phyloP scores from a whole-genome alignment of 768 basidiomycete genomes.

The Russula vinacea region DNA sequence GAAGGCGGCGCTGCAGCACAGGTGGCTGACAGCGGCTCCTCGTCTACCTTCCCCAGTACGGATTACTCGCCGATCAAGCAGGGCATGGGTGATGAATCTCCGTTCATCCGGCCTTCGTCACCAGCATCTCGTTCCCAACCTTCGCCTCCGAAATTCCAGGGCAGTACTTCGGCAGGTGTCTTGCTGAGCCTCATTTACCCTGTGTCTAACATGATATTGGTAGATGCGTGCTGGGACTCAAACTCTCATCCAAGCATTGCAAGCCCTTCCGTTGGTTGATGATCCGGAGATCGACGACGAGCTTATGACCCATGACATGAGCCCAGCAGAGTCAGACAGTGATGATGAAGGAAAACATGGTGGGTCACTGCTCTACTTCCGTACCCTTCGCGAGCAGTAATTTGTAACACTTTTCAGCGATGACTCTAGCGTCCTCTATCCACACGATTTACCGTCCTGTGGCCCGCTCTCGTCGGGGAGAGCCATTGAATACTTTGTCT shows the following conservation, averaged over 20 bases:
- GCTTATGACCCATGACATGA: slow-evolving; percentile 41
- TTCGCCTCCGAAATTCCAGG: slow-evolving; percentile 53
- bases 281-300: slow-evolving; percentile 70
- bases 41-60: slow-evolving; percentile 11
- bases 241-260: slow-evolving; percentile 83
- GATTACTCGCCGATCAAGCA: slow-evolving; percentile 22
- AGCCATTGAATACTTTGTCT: slow-evolving; percentile 29
- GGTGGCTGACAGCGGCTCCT: slow-evolving; percentile 6
- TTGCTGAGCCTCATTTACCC: slow-evolving; percentile 13
- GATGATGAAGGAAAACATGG: slow-evolving; percentile 58
- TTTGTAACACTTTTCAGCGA: slow-evolving; percentile 36
- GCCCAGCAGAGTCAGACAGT: slow-evolving; percentile 53
- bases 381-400: neutral
- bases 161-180: slow-evolving; percentile 64
- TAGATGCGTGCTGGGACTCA: slow-evolving; percentile 88
- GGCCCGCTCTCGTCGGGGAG: slow-evolving; percentile 56
- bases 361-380: slow-evolving; percentile 22
- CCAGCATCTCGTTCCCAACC: slow-evolving; percentile 51
- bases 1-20: slow-evolving; percentile 1
- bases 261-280: slow-evolving; percentile 77
- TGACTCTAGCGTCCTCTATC: slow-evolving; percentile 73
- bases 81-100: slow-evolving; percentile 47
- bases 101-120: slow-evolving; percentile 73
- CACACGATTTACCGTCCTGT: slow-evolving; percentile 84
- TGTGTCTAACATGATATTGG: slow-evolving; percentile 21